Evolutionary conservation across 2,329 filamentous ascomycete species (phyloP).

Genomic region (Bipolaris zeicola): DNA sequence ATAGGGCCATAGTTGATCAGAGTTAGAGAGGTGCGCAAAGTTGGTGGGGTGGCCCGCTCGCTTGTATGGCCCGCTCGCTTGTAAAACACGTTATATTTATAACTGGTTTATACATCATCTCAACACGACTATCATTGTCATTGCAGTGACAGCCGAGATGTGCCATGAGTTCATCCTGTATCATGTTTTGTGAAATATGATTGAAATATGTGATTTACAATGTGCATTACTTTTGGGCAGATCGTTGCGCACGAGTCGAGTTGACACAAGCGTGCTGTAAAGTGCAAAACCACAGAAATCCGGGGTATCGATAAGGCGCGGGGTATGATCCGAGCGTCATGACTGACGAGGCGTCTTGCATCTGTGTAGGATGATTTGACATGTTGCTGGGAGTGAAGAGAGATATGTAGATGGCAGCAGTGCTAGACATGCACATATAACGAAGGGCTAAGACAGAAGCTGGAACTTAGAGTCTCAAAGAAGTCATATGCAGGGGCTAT

Average conservation of each 20-base stretch:
- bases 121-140: too few species aligned
- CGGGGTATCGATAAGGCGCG: slow-evolving; percentile 38
- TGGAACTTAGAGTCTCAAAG: background rate
- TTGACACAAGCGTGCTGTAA: slow-evolving; percentile 38
- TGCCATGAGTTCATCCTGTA: too few species aligned
- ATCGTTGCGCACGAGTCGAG: slow-evolving; percentile 17
- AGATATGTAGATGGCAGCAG: background rate
- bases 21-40: too few species aligned
- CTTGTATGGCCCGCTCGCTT: too few species aligned
- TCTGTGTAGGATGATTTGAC: background rate
- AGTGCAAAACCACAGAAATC: slow-evolving; percentile 26
- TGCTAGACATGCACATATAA: too few species aligned
- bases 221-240: background rate
- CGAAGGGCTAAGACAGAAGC: background rate
- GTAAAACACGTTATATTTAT: too few species aligned
- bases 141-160: too few species aligned
- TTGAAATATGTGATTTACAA: too few species aligned
- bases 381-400: background rate
- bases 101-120: too few species aligned
- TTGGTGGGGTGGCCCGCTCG: too few species aligned
- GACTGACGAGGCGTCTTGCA: slow-evolving; percentile 6
- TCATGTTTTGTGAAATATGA: too few species aligned
- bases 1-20: too few species aligned
- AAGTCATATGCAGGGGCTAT: background rate
- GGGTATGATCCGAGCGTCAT: slow-evolving; percentile 19